Evolutionary conservation across 176 grass and related monocot species (phyloP), one percentile per base, ranked within the genome.

Genomic region (Bothriochloa decipiens): DNA sequence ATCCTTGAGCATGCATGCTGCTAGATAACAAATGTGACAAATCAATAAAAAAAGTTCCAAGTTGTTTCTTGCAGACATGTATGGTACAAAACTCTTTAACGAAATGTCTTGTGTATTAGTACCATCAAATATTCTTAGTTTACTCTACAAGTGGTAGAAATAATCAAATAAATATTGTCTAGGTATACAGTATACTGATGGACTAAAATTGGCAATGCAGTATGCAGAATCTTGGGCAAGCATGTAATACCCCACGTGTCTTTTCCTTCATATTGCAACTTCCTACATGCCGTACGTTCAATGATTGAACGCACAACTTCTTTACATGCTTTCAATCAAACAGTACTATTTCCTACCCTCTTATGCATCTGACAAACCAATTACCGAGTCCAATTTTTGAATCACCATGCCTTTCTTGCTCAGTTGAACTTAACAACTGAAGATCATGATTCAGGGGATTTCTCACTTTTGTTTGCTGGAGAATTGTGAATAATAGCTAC

Each of bases 321-420:
- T 88, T 88, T 67, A 73, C 75, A 37, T 73, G 46, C 35, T 83
- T 25, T 66, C 74, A 73, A 13, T 83, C 23, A 29, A 76, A 70
- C n/a, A 65, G 20, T 60, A 72, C 46, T 37, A 11, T 57, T 35
- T 74, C 12, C 2, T 17, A 35, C 22, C 8, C 39, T 69, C 61
- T 45, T 41, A 74, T 76, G 22, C 27, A 75, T 8, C 15, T 50
- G 40, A 80, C 32, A 32, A 32, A 36, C 35, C 1, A n/a, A n/a
- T n/a, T n/a, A 36, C 5, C 35, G 28, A 49, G 13, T 16, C 7
- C 5, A 50, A 80, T 15, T 15, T 49, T 5, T 67, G 18, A 67
- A 80, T 41, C 68, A 12, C 17, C 11, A 20, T 49, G 42, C 26
- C 68, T 28, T 6, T 53, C 15, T 74, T 3, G n/a, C 11, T 29